A percentile compares a stretch with the other conserved stretches of the same genome.
These are phyloP conservation scores for Baorangia bicolor DNA, from an alignment of 768 basidiomycete genomes.

Conservation along the genomic window DNA sequence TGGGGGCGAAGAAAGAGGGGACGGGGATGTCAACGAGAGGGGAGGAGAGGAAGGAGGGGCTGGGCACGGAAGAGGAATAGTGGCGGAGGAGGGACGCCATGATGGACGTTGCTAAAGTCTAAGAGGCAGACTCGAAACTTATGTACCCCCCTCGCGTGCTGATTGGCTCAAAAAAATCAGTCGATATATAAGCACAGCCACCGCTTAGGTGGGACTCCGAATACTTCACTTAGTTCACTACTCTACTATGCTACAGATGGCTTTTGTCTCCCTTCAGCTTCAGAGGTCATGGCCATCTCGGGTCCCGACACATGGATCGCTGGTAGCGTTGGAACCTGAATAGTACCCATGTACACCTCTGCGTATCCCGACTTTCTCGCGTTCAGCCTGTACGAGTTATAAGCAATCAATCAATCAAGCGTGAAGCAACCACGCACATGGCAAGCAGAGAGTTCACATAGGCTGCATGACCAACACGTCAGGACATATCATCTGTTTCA, in stretches of 20 bases:
- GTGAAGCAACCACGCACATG: neutral
- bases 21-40: constrained; percentile 45
- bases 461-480: neutral
- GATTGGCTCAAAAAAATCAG: constrained; percentile 31
- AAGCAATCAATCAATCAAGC: neutral
- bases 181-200: constrained; percentile 23
- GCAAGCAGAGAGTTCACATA: neutral
- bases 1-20: constrained; percentile 43
- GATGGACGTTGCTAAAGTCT: neutral
- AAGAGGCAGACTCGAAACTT: neutral
- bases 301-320: neutral
- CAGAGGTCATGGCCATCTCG: neutral
- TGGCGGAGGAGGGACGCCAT: constrained; percentile 37
- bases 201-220: no score
- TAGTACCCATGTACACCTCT: neutral
- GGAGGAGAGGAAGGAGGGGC: constrained; percentile 44
- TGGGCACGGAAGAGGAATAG: constrained; percentile 34
- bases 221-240: no score
- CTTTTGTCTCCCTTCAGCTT: neutral
- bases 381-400: neutral
- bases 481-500: neutral
- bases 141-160: constrained; percentile 1
- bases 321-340: neutral
- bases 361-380: neutral
- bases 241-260: no score